Evolutionary conservation across 441 rosid genomes (phyloP).

Genomic region (Adansonia rubrostipa): DNA sequence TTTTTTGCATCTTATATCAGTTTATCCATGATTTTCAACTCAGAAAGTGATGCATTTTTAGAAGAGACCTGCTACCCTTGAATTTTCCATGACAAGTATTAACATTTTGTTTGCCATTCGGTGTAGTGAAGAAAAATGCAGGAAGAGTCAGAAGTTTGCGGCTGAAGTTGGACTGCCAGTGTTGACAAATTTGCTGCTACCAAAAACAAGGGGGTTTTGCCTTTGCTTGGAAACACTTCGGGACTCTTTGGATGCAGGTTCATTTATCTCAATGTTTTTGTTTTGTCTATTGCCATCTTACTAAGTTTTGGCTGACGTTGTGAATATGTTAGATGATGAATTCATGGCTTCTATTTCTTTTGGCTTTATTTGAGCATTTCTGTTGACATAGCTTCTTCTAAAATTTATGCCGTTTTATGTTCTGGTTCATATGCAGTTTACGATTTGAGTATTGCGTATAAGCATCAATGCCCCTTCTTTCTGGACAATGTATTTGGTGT

Average conservation of each 20-base stretch:
- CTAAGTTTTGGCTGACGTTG: not conserved
- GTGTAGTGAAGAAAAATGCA: conserved; percentile 83
- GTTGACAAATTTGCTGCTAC: conserved; percentile 77
- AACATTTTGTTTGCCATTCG: conserved; percentile 28
- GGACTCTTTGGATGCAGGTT: conserved; percentile 86
- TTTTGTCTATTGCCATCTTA: not conserved
- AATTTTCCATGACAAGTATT: not conserved
- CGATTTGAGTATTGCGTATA: conserved; percentile 89
- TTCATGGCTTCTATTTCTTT: not conserved
- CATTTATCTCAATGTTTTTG: not conserved
- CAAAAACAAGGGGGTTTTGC: conserved; percentile 82
- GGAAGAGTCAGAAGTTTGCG: conserved; percentile 69
- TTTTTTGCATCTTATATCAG: not conserved
- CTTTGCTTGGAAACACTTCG: conserved; percentile 74
- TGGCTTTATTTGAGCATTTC: not conserved
- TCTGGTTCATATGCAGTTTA: conserved; percentile 67
- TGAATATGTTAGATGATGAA: not conserved
- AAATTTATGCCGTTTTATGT: conserved; percentile 10
- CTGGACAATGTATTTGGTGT: conserved; percentile 87
- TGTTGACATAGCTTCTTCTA: conserved; percentile 14
- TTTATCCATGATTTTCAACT: not conserved
- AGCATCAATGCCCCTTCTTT: conserved; percentile 76
- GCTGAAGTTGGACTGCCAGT: conserved; percentile 79
- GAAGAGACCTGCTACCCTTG: not conserved
- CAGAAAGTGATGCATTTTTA: not conserved